Evolutionary conservation across 768 basidiomycete species (phyloP), one percentile per base, ranked within the genome.

Genomic region (Pleurotus ostreatus): DNA sequence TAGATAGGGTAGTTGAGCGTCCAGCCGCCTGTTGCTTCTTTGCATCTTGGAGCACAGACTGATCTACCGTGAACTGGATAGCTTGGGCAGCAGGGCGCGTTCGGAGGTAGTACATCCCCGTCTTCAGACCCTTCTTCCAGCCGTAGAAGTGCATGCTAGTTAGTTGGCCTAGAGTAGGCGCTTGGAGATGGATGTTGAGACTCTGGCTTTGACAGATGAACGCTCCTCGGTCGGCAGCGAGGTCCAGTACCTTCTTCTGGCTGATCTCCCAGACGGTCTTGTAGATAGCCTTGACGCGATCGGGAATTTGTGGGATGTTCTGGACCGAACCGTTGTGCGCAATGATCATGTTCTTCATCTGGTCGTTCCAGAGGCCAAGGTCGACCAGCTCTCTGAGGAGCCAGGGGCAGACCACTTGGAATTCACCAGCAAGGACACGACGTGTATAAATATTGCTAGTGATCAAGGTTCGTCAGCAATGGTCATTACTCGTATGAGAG

Each of bases 221-320:
- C 1, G 97, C 94, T 39, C 95, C 96, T 59, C 97, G 94, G 70
- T 99, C 97, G n/a, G 97, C 97, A 52, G 97, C 89, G 63, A 99
- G 81, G 75, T 99, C 97, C 57, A 99, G 86, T 61, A 99, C 86
- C 69, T 92, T 94, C 90, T 98, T 98, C 78, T 98, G 96, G 45
- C 84, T 88, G 71, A 99, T 95, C 77, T 99, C 96, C 96, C 96
- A 99, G 48, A 98, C 96, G n/a, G 96, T 99, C 79, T 98, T 98
- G 85, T 99, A 99, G 75, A 99, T 94, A 0, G 92, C 90, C 74
- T 97, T 98, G 73, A 95, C 80, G 61, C 97, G 84, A 57, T 85
- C 86, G 1, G 96, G 95, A 62, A 98, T 93, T 46, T 67, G 82
- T 23, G 92, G 87, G 62, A 98, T 93, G 68, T 85, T 91, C 69